Conservation (phyloP, 495 filamentous ascomycete genomes). For the Hypoxylon crocopeplum region DNA sequence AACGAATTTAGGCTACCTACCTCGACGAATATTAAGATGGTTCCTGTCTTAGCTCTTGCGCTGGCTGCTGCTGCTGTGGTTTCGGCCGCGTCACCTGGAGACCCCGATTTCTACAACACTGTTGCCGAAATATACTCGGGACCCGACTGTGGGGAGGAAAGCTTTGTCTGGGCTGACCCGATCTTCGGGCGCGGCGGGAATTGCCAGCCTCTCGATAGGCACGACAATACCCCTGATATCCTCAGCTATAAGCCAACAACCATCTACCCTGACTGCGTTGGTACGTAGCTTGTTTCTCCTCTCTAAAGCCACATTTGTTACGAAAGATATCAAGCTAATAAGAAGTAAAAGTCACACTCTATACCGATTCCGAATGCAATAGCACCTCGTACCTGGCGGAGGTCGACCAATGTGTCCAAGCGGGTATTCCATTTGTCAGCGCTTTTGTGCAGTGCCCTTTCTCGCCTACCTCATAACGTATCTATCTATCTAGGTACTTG, state of each 20-base stretch:
- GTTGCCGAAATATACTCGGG: constrained; percentile 27
- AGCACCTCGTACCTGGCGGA: constrained; percentile 17
- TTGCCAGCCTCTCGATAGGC: constrained; percentile 29
- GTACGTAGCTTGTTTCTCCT: too few relatives aligned
- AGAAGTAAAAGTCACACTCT: constrained; percentile 11
- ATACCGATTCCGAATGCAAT: constrained; percentile 25
- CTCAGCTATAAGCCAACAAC: constrained; percentile 24
- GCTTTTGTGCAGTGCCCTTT: constrained; percentile 29
- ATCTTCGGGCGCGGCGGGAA: constrained; percentile 28
- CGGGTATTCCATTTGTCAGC: constrained; percentile 29
- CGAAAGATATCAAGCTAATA: not conserved
- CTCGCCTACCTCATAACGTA: too few relatives aligned
- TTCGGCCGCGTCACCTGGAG: constrained; percentile 5
- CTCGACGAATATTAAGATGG: too few relatives aligned
- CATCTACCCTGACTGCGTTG: constrained; percentile 28
- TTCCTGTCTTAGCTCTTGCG: not conserved
- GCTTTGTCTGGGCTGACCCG: constrained; percentile 27
- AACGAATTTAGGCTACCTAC: too few relatives aligned
- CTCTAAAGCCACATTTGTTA: not conserved
- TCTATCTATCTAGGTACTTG: too few relatives aligned
- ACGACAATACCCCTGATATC: constrained; percentile 31
- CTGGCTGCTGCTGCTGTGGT: not conserved
- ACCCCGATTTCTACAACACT: constrained; percentile 29
- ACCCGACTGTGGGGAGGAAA: constrained; percentile 18
- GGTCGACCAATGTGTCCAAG: constrained; percentile 25